A percentile compares a stretch with the other conserved stretches of the same genome.
Evolutionary conservation across 768 basidiomycete species (phyloP).

Genomic region (Filobasidium floriforme): DNA sequence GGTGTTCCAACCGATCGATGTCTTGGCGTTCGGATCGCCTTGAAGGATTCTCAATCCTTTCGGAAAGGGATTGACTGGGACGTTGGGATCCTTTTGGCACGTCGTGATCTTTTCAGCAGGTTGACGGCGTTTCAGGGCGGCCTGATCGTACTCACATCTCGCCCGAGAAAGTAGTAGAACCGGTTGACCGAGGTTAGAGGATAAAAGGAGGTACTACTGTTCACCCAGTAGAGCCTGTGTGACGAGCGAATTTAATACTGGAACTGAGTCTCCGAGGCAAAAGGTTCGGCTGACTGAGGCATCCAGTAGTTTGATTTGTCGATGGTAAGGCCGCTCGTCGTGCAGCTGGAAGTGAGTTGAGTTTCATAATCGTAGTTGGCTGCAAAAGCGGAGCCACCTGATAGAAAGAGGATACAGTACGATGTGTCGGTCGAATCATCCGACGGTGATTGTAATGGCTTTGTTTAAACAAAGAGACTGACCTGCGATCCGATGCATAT

Average conservation of each 20-base stretch:
- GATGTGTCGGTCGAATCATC: no score
- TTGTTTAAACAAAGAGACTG: not conserved
- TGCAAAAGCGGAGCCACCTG: constrained; percentile 29
- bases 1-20: no score
- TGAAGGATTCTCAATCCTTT: constrained; percentile 39
- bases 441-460: not conserved
- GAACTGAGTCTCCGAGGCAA: no score
- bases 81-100: no score
- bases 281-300: no score
- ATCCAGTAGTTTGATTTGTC: constrained; percentile 37
- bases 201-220: constrained; percentile 8
- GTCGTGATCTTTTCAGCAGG: no score
- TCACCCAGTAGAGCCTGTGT: constrained; percentile 18
- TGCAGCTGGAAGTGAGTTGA: constrained; percentile 29
- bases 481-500: constrained; percentile 39
- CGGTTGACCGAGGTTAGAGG: constrained; percentile 26
- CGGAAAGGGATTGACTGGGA: constrained; percentile 36
- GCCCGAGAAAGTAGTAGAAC: constrained; percentile 40
- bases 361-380: constrained; percentile 34
- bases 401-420: no score
- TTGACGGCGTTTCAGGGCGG: no score
- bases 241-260: no score
- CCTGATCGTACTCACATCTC: no score
- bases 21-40: constrained; percentile 35
- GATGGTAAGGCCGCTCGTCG: constrained; percentile 27